Evolutionary conservation across 192 early-diverging fungal species (phyloP).

Genomic region (Podochytrium sp.): DNA sequence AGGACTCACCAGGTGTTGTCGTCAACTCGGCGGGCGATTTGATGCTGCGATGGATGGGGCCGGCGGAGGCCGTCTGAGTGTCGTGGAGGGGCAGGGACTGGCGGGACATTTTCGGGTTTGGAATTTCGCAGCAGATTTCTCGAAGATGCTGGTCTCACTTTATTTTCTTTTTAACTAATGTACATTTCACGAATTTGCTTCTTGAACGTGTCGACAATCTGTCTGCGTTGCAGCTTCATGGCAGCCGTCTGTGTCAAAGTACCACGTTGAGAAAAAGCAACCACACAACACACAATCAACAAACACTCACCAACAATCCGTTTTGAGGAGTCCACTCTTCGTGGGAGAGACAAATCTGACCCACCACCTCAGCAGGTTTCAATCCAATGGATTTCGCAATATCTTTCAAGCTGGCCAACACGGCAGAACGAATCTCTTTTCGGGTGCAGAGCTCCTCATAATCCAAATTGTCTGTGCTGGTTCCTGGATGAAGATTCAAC

Average conservation of each 20-base stretch:
- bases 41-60: background rate
- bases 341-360: slow-evolving; percentile 62
- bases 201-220: slow-evolving; percentile 71
- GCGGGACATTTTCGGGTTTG: no score
- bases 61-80: background rate
- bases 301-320: slow-evolving; percentile 66
- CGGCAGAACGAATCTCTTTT: slow-evolving; percentile 38
- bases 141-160: slow-evolving; percentile 46
- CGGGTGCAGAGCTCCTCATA: slow-evolving; percentile 46
- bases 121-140: no score
- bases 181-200: background rate
- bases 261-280: no score
- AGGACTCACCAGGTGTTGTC: background rate
- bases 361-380: slow-evolving; percentile 74
- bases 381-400: slow-evolving; percentile 68
- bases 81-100: background rate
- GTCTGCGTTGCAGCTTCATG: slow-evolving; percentile 86
- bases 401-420: slow-evolving; percentile 57
- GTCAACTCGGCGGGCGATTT: background rate
- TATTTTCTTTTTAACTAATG: background rate
- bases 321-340: slow-evolving; percentile 93
- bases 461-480: slow-evolving; percentile 46
- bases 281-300: no score
- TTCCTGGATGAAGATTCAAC: background rate
- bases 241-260: no score